Conservation (phyloP, 768 basidiomycete genomes). For the Mycena maculata region DNA sequence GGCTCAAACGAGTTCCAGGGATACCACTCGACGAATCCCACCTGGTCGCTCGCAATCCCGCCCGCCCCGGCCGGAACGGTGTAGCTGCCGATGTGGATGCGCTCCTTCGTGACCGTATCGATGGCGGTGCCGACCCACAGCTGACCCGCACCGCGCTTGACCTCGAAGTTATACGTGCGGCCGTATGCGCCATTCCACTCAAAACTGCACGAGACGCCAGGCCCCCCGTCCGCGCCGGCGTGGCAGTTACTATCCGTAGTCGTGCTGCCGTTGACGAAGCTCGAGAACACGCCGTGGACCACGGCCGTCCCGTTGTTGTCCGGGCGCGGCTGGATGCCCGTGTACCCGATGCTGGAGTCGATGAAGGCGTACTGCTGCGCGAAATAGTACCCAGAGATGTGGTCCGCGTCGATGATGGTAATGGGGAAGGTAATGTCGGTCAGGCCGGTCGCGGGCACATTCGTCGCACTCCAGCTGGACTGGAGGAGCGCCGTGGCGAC, state of each 20-base stretch:
- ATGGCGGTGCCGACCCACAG: constrained; percentile 17
- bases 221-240: constrained; percentile 27
- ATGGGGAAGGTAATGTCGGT: constrained; percentile 29
- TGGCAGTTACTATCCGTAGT: constrained; percentile 21
- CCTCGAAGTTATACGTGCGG: constrained; percentile 20
- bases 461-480: constrained; percentile 13
- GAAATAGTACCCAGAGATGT: constrained; percentile 30
- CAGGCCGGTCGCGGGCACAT: constrained; percentile 23
- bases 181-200: constrained; percentile 26
- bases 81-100: no score
- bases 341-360: constrained; percentile 14
- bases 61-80: constrained; percentile 1
- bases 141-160: not conserved
- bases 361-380: constrained; percentile 27
- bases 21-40: constrained; percentile 30
- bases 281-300: constrained; percentile 18
- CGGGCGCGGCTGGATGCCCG: constrained; percentile 18
- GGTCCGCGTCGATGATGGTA: constrained; percentile 25
- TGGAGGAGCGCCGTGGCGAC: not conserved
- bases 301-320: not conserved
- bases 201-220: constrained; percentile 27
- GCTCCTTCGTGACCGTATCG: constrained; percentile 26
- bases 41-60: constrained; percentile 19
- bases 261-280: constrained; percentile 22
- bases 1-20: constrained; percentile 17